Evolutionary conservation across 805 yeast species (phyloP).

Genomic region (Barnettozyma sucrosica): DNA sequence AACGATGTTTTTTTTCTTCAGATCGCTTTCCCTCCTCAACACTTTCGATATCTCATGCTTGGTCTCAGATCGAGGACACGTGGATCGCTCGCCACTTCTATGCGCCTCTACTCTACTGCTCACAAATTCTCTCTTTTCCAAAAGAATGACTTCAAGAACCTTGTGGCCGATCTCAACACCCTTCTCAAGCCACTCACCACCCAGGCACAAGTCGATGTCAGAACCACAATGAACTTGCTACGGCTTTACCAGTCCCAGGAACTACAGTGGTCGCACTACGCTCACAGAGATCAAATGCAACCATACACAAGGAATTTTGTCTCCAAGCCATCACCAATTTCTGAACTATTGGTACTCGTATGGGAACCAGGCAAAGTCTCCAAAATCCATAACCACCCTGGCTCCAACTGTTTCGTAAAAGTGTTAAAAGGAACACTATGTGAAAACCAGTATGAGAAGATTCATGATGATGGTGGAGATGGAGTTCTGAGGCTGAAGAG

Average conservation of each 20-base stretch:
- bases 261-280: conserved; percentile 37
- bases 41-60: background rate
- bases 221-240: conserved; percentile 11
- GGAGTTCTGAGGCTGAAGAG: conserved; percentile 2
- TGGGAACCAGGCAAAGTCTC: conserved; percentile 42
- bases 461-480: background rate
- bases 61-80: too few relatives aligned
- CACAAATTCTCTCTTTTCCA: conserved; percentile 1
- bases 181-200: conserved; percentile 1
- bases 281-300: conserved; percentile 32
- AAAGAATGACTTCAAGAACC: conserved; percentile 5
- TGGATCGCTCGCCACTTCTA: background rate
- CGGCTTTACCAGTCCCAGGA: conserved; percentile 30
- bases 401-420: conserved; percentile 45
- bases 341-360: conserved; percentile 38
- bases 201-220: conserved; percentile 8
- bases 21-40: background rate
- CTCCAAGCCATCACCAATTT: conserved; percentile 37
- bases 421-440: conserved; percentile 29
- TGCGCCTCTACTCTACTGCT: conserved; percentile 1
- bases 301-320: conserved; percentile 34
- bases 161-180: conserved; percentile 6
- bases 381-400: conserved; percentile 44
- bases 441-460: conserved; percentile 11
- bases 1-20: background rate